Evolutionary conservation across 169 alveolate genomes (phyloP).

Genomic region (Eimeria maxima): DNA sequence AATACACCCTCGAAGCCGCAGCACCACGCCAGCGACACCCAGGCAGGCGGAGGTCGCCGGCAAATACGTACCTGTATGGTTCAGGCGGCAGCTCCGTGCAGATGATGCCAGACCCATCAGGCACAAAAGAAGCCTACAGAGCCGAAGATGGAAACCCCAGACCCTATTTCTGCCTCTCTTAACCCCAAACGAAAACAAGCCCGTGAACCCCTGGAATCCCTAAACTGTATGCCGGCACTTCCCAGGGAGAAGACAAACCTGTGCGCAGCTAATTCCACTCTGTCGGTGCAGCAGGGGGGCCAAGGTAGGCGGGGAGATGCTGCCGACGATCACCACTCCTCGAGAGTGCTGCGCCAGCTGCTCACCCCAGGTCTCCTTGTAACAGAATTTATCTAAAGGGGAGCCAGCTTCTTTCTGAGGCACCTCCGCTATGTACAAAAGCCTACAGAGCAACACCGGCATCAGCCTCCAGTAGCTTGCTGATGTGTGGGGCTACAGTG

Average conservation of each 20-base stretch:
- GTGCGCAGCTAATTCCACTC: slow-evolving; percentile 14
- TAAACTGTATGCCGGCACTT: not conserved
- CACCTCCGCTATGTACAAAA: slow-evolving; percentile 24
- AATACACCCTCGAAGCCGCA: not conserved
- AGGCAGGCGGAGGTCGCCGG: not conserved
- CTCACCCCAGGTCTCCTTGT: slow-evolving; percentile 69
- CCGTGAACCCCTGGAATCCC: not conserved
- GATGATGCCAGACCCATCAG: slow-evolving; percentile 49
- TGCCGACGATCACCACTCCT: slow-evolving; percentile 30
- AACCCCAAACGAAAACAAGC: too few species aligned
- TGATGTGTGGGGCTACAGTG: not conserved
- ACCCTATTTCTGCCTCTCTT: not conserved
- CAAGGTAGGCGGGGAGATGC: not conserved
- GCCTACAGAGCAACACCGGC: not conserved
- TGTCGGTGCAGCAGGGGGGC: not conserved
- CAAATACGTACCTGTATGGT: slow-evolving; percentile 25
- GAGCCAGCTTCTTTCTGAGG: not conserved
- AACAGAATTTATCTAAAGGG: slow-evolving; percentile 11
- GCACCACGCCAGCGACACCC: not conserved
- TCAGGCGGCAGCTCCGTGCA: slow-evolving; percentile 59
- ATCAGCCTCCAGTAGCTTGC: not conserved
- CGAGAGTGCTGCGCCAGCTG: slow-evolving; percentile 62
- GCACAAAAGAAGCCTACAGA: slow-evolving; percentile 23
- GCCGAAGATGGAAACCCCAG: not conserved
- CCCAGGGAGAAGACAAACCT: not conserved